Percentiles rank a stretch among this genome's conserved stretches.
These are phyloP conservation scores for Eutypella sp. DNA, from an alignment of 2,329 filamentous ascomycete genomes.

Conservation along the genomic window DNA sequence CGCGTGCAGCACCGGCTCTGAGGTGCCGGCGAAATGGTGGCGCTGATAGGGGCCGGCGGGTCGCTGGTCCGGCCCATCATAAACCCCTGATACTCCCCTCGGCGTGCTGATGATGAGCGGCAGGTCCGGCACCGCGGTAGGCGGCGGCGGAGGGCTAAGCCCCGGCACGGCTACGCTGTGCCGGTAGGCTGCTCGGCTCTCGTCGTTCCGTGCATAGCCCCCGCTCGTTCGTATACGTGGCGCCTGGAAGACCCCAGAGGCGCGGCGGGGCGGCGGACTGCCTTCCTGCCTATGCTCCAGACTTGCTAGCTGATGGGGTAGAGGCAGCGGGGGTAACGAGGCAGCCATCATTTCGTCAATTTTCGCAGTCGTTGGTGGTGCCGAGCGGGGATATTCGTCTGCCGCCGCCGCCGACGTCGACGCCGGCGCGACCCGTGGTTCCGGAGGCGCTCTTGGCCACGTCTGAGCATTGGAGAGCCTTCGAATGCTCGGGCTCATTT, in stretches of 20 bases:
- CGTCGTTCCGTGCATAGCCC: slow-evolving; percentile 22
- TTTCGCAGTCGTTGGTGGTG: slow-evolving; percentile 28
- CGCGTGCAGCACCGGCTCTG: slow-evolving; percentile 45
- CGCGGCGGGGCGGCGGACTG: slow-evolving; percentile 34
- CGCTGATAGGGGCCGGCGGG: neutral
- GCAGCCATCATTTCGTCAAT: slow-evolving; percentile 29
- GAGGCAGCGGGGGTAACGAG: slow-evolving; percentile 33
- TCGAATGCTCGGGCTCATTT: slow-evolving; percentile 12
- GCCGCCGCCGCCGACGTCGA: slow-evolving; percentile 17
- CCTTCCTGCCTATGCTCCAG: slow-evolving; percentile 34
- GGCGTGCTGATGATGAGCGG: slow-evolving; percentile 59
- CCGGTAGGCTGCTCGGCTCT: slow-evolving; percentile 16
- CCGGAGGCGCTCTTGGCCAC: slow-evolving; percentile 39
- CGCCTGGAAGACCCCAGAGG: slow-evolving; percentile 39
- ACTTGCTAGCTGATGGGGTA: slow-evolving; percentile 34
- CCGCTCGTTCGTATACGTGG: slow-evolving; percentile 37
- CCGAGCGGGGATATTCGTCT: slow-evolving; percentile 37
- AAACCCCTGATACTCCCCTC: slow-evolving; percentile 48
- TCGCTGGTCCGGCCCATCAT: slow-evolving; percentile 37
- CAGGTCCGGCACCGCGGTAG: slow-evolving; percentile 37
- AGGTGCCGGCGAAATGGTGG: slow-evolving; percentile 24
- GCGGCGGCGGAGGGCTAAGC: slow-evolving; percentile 6
- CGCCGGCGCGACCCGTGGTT: slow-evolving; percentile 15
- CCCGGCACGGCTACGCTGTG: slow-evolving; percentile 7
- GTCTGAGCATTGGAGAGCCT: slow-evolving; percentile 35